Conservation (phyloP, 192 early-diverging fungal genomes). For the Gamsiella multidivaricata region DNA sequence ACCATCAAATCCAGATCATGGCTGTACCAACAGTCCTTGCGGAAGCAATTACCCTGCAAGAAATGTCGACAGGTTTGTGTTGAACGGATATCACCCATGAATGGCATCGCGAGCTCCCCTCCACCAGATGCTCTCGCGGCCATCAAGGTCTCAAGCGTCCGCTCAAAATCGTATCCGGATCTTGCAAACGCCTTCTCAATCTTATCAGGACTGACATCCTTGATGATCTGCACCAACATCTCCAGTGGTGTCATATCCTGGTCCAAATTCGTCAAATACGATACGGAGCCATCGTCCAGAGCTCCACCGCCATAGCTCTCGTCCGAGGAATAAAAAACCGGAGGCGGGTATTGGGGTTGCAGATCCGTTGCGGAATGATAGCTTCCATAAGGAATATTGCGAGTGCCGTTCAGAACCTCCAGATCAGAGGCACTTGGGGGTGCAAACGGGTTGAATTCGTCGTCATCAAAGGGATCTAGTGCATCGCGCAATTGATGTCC, state of each 20-base stretch:
- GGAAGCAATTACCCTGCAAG: slow-evolving; percentile 64
- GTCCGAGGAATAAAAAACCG: slow-evolving; percentile 31
- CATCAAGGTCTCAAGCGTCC: slow-evolving; percentile 52
- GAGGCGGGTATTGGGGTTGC: slow-evolving; percentile 31
- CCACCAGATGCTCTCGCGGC: slow-evolving; percentile 1
- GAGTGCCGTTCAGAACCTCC: slow-evolving; percentile 23
- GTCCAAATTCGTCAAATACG: slow-evolving; percentile 24
- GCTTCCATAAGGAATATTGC: slow-evolving; percentile 15
- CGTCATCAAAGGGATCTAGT: slow-evolving; percentile 48
- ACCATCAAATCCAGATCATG: slow-evolving; percentile 63
- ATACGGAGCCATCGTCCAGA: slow-evolving; percentile 20
- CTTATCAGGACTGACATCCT: slow-evolving; percentile 51
- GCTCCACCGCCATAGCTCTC: background rate
- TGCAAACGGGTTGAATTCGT: slow-evolving; percentile 53
- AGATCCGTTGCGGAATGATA: slow-evolving; percentile 8
- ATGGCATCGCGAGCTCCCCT: slow-evolving; percentile 7
- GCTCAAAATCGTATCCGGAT: slow-evolving; percentile 59
- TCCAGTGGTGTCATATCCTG: slow-evolving; percentile 61
- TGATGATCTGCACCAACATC: slow-evolving; percentile 56
- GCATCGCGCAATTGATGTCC: slow-evolving; percentile 13
- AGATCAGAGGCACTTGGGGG: slow-evolving; percentile 46
- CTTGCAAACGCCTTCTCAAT: slow-evolving; percentile 49
- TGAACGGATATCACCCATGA: slow-evolving; percentile 6
- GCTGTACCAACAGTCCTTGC: slow-evolving; percentile 67
- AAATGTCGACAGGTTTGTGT: slow-evolving; percentile 64